These are phyloP conservation scores for Pichia occidentalis DNA, from an alignment of 805 yeast species.

Conservation along the genomic window DNA sequence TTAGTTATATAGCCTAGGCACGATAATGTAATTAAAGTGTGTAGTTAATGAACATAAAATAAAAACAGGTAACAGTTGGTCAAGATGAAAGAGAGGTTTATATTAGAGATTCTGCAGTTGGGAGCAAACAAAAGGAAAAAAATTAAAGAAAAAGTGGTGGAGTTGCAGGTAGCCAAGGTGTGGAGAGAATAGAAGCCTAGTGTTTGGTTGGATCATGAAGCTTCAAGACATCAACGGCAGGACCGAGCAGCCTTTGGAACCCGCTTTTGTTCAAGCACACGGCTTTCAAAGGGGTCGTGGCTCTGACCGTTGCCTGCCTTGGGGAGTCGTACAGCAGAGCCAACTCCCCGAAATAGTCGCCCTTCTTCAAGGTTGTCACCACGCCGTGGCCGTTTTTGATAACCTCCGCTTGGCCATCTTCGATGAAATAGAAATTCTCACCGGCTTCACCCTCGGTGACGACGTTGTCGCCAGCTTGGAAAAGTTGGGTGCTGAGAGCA, in stretches of 20 bases:
- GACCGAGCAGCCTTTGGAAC: slow-evolving; percentile 89
- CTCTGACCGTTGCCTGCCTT: slow-evolving; percentile 88
- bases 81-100: too few relatives aligned
- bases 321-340: slow-evolving; percentile 89
- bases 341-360: slow-evolving; percentile 95
- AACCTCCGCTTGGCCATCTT: slow-evolving; percentile 79
- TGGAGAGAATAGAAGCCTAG: background rate
- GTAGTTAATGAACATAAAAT: background rate
- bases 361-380: slow-evolving; percentile 56
- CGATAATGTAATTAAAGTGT: too few relatives aligned
- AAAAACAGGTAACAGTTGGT: too few relatives aligned
- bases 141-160: background rate
- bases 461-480: slow-evolving; percentile 63
- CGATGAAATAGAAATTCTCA: slow-evolving; percentile 66
- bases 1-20: background rate
- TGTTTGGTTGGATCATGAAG: slow-evolving; percentile 71
- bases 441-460: slow-evolving; percentile 84
- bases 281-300: slow-evolving; percentile 67
- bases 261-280: slow-evolving; percentile 92
- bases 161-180: background rate
- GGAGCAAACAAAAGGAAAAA: background rate
- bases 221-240: slow-evolving; percentile 83
- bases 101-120: background rate
- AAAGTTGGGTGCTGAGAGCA: slow-evolving; percentile 76
- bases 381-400: slow-evolving; percentile 54